phyloP scores from a whole-genome alignment of 2,329 filamentous ascomycete species.

The Penicillium glabrum region DNA sequence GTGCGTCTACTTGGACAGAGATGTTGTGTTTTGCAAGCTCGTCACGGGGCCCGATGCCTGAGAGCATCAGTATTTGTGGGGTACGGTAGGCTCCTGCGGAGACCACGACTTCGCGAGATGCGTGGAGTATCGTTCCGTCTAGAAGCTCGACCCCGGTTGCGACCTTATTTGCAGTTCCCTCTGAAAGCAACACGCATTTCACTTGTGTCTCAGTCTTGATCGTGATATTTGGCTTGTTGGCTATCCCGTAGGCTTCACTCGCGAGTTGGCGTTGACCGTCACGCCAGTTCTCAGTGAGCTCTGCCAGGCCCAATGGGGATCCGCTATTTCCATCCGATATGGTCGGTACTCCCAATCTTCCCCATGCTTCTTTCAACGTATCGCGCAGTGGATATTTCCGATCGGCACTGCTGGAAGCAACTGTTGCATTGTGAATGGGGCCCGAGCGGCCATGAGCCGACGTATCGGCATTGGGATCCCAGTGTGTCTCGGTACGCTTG shows the following conservation, averaged over 20 bases:
- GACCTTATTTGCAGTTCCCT: conserved; percentile 11
- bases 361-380: conserved; percentile 39
- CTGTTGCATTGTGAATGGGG: conserved; percentile 4
- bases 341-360: conserved; percentile 28
- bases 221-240: neutral
- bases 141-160: conserved; percentile 27
- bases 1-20: conserved; percentile 15
- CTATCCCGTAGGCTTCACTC: conserved; percentile 24
- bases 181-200: neutral
- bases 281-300: conserved; percentile 31
- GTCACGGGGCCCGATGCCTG: conserved; percentile 33
- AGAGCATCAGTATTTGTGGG: conserved; percentile 36
- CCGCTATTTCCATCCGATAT: conserved; percentile 30
- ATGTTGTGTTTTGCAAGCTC: conserved; percentile 35
- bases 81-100: conserved; percentile 33
- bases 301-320: conserved; percentile 26
- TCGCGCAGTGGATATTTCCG: conserved; percentile 43
- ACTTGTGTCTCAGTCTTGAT: conserved; percentile 24
- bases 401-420: neutral
- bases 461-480: neutral
- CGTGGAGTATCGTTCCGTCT: conserved; percentile 21
- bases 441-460: conserved; percentile 1
- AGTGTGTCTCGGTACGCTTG: conserved; percentile 9
- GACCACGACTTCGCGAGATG: conserved; percentile 33
- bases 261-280: conserved; percentile 29